Percentiles rank a stretch among this genome's conserved stretches.
Evolutionary conservation across 2,329 filamentous ascomycete species (phyloP).

Genomic region (Paramyrothecium sp.): DNA sequence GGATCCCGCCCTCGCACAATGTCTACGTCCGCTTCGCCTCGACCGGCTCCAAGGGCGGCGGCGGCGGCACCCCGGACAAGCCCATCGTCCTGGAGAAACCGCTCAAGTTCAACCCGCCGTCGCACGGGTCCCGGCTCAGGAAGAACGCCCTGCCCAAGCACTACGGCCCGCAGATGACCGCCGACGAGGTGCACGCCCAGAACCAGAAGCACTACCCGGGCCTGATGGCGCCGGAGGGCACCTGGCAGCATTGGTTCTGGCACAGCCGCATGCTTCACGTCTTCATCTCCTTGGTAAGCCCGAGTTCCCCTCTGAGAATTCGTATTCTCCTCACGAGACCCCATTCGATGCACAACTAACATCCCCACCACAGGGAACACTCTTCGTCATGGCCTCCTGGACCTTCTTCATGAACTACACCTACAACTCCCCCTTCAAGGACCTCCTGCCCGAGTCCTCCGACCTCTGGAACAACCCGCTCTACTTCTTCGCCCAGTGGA

Average conservation of each 20-base stretch:
- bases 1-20: constrained; percentile 31
- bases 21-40: constrained; percentile 33
- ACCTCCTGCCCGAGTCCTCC: constrained; percentile 71
- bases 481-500: constrained; percentile 60
- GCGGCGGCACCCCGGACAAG: constrained; percentile 37
- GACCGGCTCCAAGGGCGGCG: constrained; percentile 7
- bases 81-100: constrained; percentile 80
- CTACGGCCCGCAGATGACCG: constrained; percentile 72
- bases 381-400: constrained; percentile 66
- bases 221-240: constrained; percentile 81
- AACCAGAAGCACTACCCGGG: constrained; percentile 76
- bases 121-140: constrained; percentile 72
- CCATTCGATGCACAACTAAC: not conserved
- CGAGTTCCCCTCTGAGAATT: no score
- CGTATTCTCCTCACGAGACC: not conserved
- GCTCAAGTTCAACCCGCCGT: constrained; percentile 86
- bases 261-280: constrained; percentile 74
- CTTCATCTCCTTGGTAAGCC: constrained; percentile 75
- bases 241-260: constrained; percentile 82
- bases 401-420: constrained; percentile 80
- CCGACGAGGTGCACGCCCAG: constrained; percentile 65
- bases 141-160: constrained; percentile 55
- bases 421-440: constrained; percentile 72
- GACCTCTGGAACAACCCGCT: constrained; percentile 70
- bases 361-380: constrained; percentile 51